Evolutionary conservation across 2,329 filamentous ascomycete genomes (phyloP).

Genomic region (Aureobasidium sp.): DNA sequence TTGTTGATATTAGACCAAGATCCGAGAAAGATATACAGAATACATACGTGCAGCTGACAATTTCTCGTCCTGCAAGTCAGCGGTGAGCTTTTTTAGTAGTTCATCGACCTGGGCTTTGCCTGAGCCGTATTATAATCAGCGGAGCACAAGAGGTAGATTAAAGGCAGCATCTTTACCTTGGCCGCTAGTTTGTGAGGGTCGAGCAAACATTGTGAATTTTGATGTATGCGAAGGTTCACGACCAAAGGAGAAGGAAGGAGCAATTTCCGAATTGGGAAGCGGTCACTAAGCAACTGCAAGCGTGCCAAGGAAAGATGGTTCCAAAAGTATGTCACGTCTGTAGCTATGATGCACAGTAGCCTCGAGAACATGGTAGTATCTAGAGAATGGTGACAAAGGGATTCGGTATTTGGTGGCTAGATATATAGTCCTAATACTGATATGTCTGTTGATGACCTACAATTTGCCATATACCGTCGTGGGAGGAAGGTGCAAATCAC

Average conservation of each 20-base stretch:
- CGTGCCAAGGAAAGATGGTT: background rate
- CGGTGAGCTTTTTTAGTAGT: slow-evolving; percentile 36
- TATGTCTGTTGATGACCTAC: too few relatives aligned
- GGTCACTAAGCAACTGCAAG: background rate
- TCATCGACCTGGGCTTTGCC: slow-evolving; percentile 5
- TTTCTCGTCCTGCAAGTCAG: slow-evolving; percentile 50
- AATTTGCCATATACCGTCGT: too few relatives aligned
- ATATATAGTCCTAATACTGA: too few relatives aligned
- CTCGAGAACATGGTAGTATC: too few relatives aligned
- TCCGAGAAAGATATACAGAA: too few relatives aligned
- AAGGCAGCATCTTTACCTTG: background rate
- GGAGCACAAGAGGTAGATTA: too few relatives aligned
- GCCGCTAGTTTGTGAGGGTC: background rate
- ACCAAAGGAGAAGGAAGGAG: background rate
- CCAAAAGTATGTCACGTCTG: too few relatives aligned
- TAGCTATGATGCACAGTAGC: too few relatives aligned
- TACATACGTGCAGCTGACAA: slow-evolving; percentile 27
- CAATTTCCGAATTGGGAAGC: slow-evolving; percentile 8
- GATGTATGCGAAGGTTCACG: background rate
- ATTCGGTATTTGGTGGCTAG: too few relatives aligned
- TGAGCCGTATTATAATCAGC: background rate
- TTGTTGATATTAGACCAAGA: too few relatives aligned
- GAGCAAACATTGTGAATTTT: background rate
- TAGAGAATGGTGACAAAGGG: too few relatives aligned
- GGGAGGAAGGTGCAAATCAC: too few relatives aligned